A percentile compares a stretch with the other conserved stretches of the same genome.
phyloP scores from a whole-genome alignment of 148 eudicot genomes.

The Camellia japonica region DNA sequence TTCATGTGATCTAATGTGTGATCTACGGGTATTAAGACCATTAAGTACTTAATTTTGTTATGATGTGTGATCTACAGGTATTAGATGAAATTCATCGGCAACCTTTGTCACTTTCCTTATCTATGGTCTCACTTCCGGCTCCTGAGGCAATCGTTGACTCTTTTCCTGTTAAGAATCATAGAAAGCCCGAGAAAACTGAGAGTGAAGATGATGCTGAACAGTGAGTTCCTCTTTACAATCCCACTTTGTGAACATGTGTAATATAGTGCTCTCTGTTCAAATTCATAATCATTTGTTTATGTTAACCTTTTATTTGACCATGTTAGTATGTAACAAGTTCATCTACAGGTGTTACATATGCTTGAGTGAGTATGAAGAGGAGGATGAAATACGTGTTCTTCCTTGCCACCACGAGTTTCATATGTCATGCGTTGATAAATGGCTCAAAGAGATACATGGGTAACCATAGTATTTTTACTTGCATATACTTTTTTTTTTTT shows the following conservation, averaged over 20 bases:
- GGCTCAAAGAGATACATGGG: conserved; percentile 94
- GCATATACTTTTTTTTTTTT: background rate
- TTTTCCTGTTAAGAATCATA: conserved; percentile 53
- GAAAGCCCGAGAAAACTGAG: conserved; percentile 34
- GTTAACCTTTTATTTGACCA: background rate
- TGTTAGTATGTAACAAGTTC: background rate
- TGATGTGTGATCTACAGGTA: conserved; percentile 41
- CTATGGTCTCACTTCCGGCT: conserved; percentile 70
- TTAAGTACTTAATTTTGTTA: background rate
- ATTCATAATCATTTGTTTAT: background rate
- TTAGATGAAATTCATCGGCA: conserved; percentile 83
- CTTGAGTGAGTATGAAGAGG: conserved; percentile 68
- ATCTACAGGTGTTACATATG: conserved; percentile 41
- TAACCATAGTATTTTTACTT: conserved; percentile 19
- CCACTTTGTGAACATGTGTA: background rate
- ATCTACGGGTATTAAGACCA: too few species aligned
- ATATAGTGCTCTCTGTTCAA: background rate
- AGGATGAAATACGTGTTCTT: conserved; percentile 70
- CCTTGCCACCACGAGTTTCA: conserved; percentile 82
- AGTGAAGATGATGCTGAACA: conserved; percentile 52
- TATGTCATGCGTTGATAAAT: conserved; percentile 75
- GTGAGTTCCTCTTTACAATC: conserved; percentile 39
- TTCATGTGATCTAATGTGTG: too few species aligned
- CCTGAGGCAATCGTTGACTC: conserved; percentile 74
- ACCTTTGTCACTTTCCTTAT: conserved; percentile 64